Percentiles rank a stretch among this genome's conserved stretches.
Conservation (phyloP, 495 filamentous ascomycete genomes). For the Tetracladium setigerum region DNA sequence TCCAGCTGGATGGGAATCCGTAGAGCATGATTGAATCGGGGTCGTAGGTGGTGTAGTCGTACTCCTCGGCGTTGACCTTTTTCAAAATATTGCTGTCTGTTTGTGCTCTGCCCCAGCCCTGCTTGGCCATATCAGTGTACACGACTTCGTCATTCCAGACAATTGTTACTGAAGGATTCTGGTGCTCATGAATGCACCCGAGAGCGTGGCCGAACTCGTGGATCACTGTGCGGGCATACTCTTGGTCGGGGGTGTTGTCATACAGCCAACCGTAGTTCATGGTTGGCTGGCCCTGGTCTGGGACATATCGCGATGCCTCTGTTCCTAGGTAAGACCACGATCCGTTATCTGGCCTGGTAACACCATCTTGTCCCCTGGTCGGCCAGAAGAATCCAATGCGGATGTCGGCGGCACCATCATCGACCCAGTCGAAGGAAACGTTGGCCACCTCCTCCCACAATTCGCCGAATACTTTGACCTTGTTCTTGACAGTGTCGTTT, state of each 20-base stretch:
- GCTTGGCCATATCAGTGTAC: conserved; percentile 5
- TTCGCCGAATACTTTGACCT: too few relatives aligned
- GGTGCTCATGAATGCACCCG: conserved; percentile 22
- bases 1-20: conserved; percentile 3
- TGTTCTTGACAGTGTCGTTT: too few relatives aligned
- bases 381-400: too few relatives aligned
- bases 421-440: too few relatives aligned
- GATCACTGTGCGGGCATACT: conserved; percentile 11
- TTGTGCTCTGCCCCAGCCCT: conserved; percentile 8
- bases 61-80: background rate
- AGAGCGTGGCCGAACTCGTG: conserved; percentile 25
- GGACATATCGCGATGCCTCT: background rate
- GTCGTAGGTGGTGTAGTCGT: conserved; percentile 7
- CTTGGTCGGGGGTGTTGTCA: conserved; percentile 12
- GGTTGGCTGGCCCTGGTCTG: conserved; percentile 4
- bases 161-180: conserved; percentile 12
- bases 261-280: conserved; percentile 17
- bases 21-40: conserved; percentile 19
- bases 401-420: too few relatives aligned
- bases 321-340: conserved; percentile 16
- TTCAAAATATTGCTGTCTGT: conserved; percentile 14
- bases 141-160: conserved; percentile 14
- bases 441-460: too few relatives aligned
- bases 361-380: too few relatives aligned
- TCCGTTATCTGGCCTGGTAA: too few relatives aligned